Conservation (phyloP, 352 stramenopile species). For the Phytophthora cactorum region DNA sequence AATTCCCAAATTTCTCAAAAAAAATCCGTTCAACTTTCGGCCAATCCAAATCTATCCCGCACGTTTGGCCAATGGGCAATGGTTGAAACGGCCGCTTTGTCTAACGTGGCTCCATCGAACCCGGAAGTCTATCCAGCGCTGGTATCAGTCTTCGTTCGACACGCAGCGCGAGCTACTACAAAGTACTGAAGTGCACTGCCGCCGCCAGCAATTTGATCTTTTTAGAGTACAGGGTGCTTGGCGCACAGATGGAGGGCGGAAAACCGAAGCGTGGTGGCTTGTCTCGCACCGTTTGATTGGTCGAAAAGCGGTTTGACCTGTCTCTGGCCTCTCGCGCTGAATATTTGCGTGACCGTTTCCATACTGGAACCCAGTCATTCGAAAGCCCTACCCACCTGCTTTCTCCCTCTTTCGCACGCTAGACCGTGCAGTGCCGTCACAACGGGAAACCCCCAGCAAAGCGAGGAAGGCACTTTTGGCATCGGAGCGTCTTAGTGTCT, state of each 20-base stretch:
- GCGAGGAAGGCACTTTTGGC: conserved; percentile 18
- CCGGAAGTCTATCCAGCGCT: not conserved
- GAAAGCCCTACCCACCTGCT: conserved; percentile 5
- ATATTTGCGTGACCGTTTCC: conserved; percentile 35
- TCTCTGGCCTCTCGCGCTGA: conserved; percentile 27
- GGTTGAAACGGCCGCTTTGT: not conserved
- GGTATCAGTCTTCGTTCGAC: not conserved
- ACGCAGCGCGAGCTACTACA: not conserved
- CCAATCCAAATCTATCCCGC: conserved; percentile 1
- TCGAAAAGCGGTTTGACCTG: conserved; percentile 3
- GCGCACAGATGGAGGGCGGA: conserved; percentile 29
- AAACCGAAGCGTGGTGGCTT: conserved; percentile 23
- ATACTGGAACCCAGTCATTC: conserved; percentile 17
- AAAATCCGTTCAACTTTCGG: conserved; percentile 14
- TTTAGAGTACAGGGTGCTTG: conserved; percentile 20
- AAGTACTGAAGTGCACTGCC: not conserved
- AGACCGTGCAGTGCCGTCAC: conserved; percentile 12
- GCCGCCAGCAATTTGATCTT: conserved; percentile 10
- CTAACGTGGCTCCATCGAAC: conserved; percentile 5
- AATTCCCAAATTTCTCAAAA: conserved; percentile 28
- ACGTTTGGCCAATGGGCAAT: conserved; percentile 13
- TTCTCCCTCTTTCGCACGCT: conserved; percentile 31
- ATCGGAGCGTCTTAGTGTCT: conserved; percentile 6
- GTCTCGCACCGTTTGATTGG: conserved; percentile 31
- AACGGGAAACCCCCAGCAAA: conserved; percentile 35